A percentile compares a stretch with the other conserved stretches of the same genome.
Evolutionary conservation across 1,284 basidiomycete species (phyloP).

Genomic region (Ganoderma leucocontextum): DNA sequence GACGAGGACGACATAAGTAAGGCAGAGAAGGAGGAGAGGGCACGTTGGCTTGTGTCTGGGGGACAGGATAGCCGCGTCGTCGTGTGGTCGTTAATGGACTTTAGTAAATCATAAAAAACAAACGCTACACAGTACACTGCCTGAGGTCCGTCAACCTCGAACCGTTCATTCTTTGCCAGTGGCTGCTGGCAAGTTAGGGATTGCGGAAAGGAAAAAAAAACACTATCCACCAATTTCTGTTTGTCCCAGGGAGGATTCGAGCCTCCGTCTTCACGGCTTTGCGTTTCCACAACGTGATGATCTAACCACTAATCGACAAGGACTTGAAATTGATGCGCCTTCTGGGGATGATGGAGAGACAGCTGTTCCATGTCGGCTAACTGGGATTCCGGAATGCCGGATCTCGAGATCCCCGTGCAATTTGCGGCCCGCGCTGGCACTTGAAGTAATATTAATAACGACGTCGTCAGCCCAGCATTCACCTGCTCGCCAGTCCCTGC

Average conservation of each 20-base stretch:
- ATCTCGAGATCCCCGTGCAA: too few relatives aligned
- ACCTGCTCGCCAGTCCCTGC: neutral
- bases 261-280: constrained; percentile 22
- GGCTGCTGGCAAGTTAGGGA: too few relatives aligned
- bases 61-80: constrained; percentile 80
- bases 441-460: too few relatives aligned
- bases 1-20: constrained; percentile 59
- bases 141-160: neutral
- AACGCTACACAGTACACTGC: neutral
- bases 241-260: constrained; percentile 34
- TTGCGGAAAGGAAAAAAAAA: too few relatives aligned
- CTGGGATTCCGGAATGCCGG: too few relatives aligned
- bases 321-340: constrained; percentile 3
- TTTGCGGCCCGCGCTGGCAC: too few relatives aligned
- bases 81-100: constrained; percentile 82
- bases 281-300: constrained; percentile 33
- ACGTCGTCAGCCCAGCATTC: neutral
- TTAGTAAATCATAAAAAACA: constrained; percentile 49
- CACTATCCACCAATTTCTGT: too few relatives aligned
- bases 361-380: too few relatives aligned
- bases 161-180: too few relatives aligned
- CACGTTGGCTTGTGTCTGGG: constrained; percentile 76
- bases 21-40: constrained; percentile 59
- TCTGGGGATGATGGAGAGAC: neutral
- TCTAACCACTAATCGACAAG: constrained; percentile 36